These are phyloP conservation scores for Hordeum pubiflorum DNA, from an alignment of 202 grass and related monocot genomes.

Conservation along the genomic window DNA sequence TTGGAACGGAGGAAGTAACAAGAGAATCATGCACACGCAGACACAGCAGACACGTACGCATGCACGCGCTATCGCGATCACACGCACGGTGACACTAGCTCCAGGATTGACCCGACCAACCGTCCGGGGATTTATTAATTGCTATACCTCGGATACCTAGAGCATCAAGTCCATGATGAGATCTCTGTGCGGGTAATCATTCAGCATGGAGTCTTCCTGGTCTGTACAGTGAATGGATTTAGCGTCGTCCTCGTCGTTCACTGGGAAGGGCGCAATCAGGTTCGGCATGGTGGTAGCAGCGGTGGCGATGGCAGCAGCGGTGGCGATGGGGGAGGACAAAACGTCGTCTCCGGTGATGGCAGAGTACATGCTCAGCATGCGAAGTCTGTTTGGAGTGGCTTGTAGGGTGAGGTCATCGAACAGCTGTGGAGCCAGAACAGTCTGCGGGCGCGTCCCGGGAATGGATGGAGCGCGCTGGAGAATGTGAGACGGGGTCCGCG, in stretches of 20 bases:
- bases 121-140: neutral
- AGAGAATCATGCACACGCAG: neutral
- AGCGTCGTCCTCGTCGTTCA: neutral
- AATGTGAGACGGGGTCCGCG: neutral
- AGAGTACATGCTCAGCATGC: neutral
- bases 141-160: neutral
- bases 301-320: accelerated
- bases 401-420: neutral
- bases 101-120: neutral
- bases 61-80: neutral
- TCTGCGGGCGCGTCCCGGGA: neutral
- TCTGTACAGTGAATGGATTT: neutral
- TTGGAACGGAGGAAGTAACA: too few species aligned
- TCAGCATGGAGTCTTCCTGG: neutral
- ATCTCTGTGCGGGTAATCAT: neutral
- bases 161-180: conserved; percentile 21
- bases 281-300: too few species aligned
- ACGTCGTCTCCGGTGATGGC: neutral
- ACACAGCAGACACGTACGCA: neutral
- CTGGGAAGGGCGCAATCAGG: neutral
- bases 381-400: neutral
- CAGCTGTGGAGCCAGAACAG: neutral
- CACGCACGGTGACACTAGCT: neutral
- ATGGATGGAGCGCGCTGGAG: neutral
- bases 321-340: neutral